A percentile compares a stretch with the other conserved stretches of the same genome.
Evolutionary conservation across 345 rosid genomes (phyloP).

Genomic region (Kandelia obovata): DNA sequence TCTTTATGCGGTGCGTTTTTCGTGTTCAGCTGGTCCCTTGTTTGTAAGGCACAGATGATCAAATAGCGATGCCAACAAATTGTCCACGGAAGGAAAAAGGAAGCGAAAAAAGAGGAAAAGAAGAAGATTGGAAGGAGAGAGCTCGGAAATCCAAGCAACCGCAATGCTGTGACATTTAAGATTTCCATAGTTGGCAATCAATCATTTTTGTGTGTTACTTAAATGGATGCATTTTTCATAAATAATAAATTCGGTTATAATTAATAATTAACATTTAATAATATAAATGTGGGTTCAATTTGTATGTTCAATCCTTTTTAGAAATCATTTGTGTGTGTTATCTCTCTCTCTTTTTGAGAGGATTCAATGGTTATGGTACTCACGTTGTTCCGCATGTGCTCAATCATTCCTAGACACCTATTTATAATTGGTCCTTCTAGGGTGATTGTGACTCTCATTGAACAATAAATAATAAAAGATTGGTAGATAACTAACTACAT

Average conservation of each 20-base stretch:
- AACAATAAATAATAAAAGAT: too few relatives aligned
- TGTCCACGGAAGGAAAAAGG: neutral
- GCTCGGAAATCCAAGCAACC: constrained; percentile 31
- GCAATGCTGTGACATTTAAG: neutral
- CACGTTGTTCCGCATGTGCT: constrained; percentile 45
- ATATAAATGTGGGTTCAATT: too few relatives aligned
- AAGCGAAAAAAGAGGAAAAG: neutral
- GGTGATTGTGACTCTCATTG: too few relatives aligned
- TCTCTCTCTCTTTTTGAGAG: neutral
- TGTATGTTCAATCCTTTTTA: too few relatives aligned
- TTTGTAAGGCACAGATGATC: constrained; percentile 7
- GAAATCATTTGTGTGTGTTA: neutral
- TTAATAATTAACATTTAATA: too few relatives aligned
- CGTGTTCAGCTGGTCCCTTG: constrained; percentile 28
- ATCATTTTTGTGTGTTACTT: neutral
- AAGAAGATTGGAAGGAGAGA: constrained; percentile 9
- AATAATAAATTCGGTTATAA: too few relatives aligned
- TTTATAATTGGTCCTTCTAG: too few relatives aligned
- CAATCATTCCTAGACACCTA: constrained; percentile 31
- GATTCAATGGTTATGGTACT: constrained; percentile 14
- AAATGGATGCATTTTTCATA: neutral
- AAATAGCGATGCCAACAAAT: constrained; percentile 20
- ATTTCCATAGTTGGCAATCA: too few relatives aligned
- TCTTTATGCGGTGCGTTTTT: neutral
- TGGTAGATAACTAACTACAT: too few relatives aligned